Base-by-base conservation (phyloP, 2,329 filamentous ascomycete genomes). In the Arthrinium puccinioides region DNA sequence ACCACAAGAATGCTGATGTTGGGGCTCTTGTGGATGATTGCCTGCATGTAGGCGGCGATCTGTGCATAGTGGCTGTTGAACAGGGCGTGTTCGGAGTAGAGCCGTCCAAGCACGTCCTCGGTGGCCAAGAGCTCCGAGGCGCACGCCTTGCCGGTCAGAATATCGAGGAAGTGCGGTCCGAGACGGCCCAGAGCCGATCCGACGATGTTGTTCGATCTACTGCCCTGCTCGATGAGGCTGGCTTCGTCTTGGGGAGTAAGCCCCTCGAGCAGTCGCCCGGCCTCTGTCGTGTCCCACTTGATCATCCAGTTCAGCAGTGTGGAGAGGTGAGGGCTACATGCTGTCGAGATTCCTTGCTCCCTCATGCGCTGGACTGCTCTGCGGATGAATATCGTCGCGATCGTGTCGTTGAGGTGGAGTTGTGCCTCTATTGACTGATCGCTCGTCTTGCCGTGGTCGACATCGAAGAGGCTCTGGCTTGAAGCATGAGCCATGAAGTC, bases 251-350 rank as follows among this genome's bases (percentile, higher is more conserved):
- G 38, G 2, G 26, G 21, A n/a, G 29, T 14, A 13, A 21, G 5
- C 13, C 21, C 30, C 6, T 25, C 19, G 8, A 39, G 23, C 6
- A 39, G 21, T 9, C 28, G 41, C 1, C 23, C 23, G 1, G 19
- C 29, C 2, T 38, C 37, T 6, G 33, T 29, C 11, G 24, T 28
- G 19, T 39, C 21, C 36, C 30, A 44, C 11, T 32, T 39, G 6
- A 32, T 27, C 29, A 38, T 40, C 44, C 44, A 45, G 13, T 8
- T 25, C 21, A 42, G 41, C 10, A 45, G 39, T 19, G 34, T 37
- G 9, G 40, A 25, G 16, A 44, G 32, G 23, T 42, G 44, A 0
- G 36, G 30, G 4, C 21, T 38, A 5, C 30, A 35, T 5, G 40
- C 36, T 9, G 32, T 16, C 8, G 36, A 31, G 10, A 36, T 21